These are phyloP conservation scores for Heteromeles arbutifolia DNA, from an alignment of 306 rosid species.

Conservation along the genomic window DNA sequence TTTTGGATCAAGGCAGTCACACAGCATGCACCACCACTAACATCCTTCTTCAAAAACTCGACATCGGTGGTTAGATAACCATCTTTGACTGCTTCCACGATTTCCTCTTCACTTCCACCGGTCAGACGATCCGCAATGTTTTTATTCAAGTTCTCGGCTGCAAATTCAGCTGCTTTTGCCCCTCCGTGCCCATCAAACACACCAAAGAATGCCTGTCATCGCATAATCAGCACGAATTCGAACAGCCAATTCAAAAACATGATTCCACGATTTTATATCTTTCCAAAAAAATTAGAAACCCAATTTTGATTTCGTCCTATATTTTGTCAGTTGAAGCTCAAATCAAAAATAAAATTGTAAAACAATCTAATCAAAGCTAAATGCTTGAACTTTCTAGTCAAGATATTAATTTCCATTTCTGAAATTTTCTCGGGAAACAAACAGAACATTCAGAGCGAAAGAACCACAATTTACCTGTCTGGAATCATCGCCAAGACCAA, in stretches of 20 bases:
- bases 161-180: conserved; percentile 42
- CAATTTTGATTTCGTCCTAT: background rate
- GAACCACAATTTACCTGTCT: conserved; percentile 22
- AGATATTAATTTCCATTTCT: background rate
- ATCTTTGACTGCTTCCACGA: conserved; percentile 34
- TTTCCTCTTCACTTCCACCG: conserved; percentile 13
- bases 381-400: background rate
- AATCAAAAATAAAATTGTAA: background rate
- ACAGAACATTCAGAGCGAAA: background rate
- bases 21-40: conserved; percentile 40
- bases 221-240: conserved; percentile 13
- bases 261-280: background rate
- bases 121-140: conserved; percentile 22
- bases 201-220: conserved; percentile 43
- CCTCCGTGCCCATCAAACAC: conserved; percentile 61
- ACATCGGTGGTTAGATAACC: conserved; percentile 35
- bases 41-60: conserved; percentile 25
- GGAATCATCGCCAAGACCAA: conserved; percentile 29
- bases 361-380: background rate
- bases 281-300: background rate
- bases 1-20: conserved; percentile 35
- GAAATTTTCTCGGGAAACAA: background rate
- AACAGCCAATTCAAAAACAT: background rate
- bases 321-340: background rate
- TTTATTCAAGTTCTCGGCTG: conserved; percentile 30